phyloP scores from a whole-genome alignment of 352 stramenopile species.

The Globisporangium cystogenes region DNA sequence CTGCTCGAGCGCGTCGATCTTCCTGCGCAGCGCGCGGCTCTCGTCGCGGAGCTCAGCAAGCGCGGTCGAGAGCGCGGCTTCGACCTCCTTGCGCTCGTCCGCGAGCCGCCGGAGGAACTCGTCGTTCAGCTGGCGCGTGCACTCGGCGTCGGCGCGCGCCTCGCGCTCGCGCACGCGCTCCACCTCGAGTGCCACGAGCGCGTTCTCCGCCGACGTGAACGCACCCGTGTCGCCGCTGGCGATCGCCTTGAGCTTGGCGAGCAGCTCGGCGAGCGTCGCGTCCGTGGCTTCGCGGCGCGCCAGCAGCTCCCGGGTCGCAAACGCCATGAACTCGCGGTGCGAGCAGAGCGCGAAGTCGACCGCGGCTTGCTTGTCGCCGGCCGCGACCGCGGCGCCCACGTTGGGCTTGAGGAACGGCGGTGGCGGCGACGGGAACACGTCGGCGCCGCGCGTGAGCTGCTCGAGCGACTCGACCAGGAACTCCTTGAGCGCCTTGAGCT shows the following conservation, averaged over 20 bases:
- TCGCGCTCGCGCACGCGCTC: conserved; percentile 23
- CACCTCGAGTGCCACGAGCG: conserved; percentile 41
- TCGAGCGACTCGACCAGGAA: conserved; percentile 58
- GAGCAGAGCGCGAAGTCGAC: conserved; percentile 53
- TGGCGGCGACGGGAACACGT: conserved; percentile 14
- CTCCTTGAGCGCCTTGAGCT: conserved; percentile 69
- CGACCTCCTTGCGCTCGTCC: conserved; percentile 49
- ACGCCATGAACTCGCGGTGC: conserved; percentile 55
- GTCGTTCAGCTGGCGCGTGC: conserved; percentile 34
- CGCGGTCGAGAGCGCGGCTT: conserved; percentile 28
- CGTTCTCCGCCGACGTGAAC: conserved; percentile 29
- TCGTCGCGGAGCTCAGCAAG: conserved; percentile 34
- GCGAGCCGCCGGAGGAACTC: conserved; percentile 36
- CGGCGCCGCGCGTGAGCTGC: conserved; percentile 22
- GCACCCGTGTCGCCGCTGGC: conserved; percentile 2
- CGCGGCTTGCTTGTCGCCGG: conserved; percentile 30
- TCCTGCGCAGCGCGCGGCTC: conserved; percentile 21
- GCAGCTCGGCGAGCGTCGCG: conserved; percentile 18
- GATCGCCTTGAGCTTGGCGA: conserved; percentile 22
- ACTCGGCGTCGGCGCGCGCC: conserved; percentile 23
- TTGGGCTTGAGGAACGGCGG: conserved; percentile 16
- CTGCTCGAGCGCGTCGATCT: conserved; percentile 40
- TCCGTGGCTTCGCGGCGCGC: conserved; percentile 21
- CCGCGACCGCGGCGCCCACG: conserved; percentile 12
- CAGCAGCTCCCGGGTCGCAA: conserved; percentile 29